A percentile compares a stretch with the other conserved stretches of the same genome.
These are phyloP conservation scores for Aureobasidium subglaciale DNA, from an alignment of 2,329 filamentous ascomycete genomes.

Conservation along the genomic window DNA sequence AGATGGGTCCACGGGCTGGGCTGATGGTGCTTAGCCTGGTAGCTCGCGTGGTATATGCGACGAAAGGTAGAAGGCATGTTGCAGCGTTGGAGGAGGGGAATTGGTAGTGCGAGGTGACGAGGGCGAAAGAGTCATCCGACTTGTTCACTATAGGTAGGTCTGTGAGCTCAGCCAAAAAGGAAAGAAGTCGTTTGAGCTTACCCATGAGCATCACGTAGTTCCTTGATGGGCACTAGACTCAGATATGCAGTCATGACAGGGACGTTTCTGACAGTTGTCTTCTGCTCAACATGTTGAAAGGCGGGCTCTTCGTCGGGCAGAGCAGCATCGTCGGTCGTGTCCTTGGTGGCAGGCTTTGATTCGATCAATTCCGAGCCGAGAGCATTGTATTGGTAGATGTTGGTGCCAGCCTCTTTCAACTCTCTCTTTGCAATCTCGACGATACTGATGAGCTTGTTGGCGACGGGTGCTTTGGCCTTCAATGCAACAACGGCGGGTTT, in stretches of 20 bases:
- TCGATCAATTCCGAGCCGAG: constrained; percentile 21
- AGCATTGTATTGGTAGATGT: constrained; percentile 34
- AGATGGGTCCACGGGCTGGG: no score
- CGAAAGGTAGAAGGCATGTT: background rate
- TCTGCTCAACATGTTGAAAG: constrained; percentile 52
- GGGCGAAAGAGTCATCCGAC: no score
- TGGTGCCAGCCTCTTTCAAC: constrained; percentile 35
- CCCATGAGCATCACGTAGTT: constrained; percentile 46
- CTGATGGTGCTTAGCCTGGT: no score
- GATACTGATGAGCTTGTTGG: constrained; percentile 61
- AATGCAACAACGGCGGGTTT: constrained; percentile 36
- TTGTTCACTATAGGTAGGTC: background rate
- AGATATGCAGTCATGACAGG: constrained; percentile 57
- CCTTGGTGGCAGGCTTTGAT: constrained; percentile 13
- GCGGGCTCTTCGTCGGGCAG: constrained; percentile 29
- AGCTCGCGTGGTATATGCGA: no score
- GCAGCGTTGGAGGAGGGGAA: background rate
- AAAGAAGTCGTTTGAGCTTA: constrained; percentile 9
- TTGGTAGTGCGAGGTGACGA: no score
- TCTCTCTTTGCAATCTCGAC: constrained; percentile 51
- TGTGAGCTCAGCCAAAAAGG: background rate
- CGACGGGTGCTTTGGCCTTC: constrained; percentile 32
- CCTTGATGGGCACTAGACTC: constrained; percentile 46
- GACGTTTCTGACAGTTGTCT: constrained; percentile 38
- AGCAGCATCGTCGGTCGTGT: constrained; percentile 19